Evolutionary conservation across 345 rosid genomes (phyloP), one percentile per base, ranked within the genome.

Genomic region (Corymbia maculata): DNA sequence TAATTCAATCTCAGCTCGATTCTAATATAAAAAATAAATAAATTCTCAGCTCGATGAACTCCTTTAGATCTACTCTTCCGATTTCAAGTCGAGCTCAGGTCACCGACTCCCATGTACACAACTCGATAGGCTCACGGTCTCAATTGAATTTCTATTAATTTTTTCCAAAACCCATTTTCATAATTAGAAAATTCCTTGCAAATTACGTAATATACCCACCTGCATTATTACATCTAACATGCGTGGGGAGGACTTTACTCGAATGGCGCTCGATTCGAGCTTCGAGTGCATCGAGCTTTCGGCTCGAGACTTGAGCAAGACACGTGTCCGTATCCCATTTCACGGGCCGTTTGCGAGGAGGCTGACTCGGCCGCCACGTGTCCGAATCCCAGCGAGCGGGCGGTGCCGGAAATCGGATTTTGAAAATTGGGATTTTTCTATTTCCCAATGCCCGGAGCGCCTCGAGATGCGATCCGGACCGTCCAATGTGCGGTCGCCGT

Each of bases 1-100:
- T 0, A 4, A 22, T 12, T 55, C 2, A 7, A 9, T 0, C 22
- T 9, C 0, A 5, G 22, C 22, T 22, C 0, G 6, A 55, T 55
- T 55, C 0, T 55, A 4, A 36, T n/a, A 36, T 2, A 36, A 36
- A 36, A 36, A 36, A 36, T 2, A 36, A 36, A 36, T 2, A 36
- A 36, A 36, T 2, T 52, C 51, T 50, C 8, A 17, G 61, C 28
- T 55, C 28, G 5, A 19, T 8, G 61, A 9, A 24, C 64, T 9
- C 22, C n/a, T 57, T 57, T 28, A 24, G 6, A 57, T 57, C 11
- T 12, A 57, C 24, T 75, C 2, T 36, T 16, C 1, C 1, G 1
- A 36, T 36, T 75, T 75, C 26, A 9, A 36, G 47, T 70, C 2
- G 4, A 32, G 80, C 3, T 19, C 1, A 32, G 19, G 24, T 70